Percentiles rank a stretch among this genome's conserved stretches.
Conservation (phyloP, 331 rosid genomes). For the Rhamnella rubrinervis region DNA sequence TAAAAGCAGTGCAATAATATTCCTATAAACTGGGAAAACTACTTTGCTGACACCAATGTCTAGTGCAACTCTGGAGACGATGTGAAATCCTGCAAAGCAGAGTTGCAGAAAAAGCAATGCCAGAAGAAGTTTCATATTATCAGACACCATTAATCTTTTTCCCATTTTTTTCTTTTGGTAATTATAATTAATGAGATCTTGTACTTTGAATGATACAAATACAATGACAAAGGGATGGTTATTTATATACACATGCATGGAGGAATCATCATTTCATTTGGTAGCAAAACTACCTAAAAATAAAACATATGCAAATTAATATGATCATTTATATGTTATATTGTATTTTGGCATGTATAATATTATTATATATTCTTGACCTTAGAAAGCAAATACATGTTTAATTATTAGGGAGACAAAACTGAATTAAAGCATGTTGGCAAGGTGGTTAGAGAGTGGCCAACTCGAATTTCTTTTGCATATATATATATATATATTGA, state of each 20-base stretch:
- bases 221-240: not conserved
- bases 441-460: conserved; percentile 47
- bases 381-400: conserved; percentile 1
- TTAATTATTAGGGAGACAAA: conserved; percentile 48
- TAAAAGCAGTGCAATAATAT: conserved; percentile 54
- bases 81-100: conserved; percentile 75
- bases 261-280: not conserved
- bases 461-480: conserved; percentile 30
- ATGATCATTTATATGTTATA: not conserved
- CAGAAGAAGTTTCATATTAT: conserved; percentile 57
- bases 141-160: conserved; percentile 41
- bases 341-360: too few species aligned
- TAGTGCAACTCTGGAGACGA: conserved; percentile 69
- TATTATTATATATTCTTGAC: conserved; percentile 28
- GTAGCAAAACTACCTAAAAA: conserved; percentile 11
- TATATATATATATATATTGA: not conserved
- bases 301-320: not conserved
- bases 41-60: conserved; percentile 75
- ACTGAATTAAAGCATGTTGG: conserved; percentile 45
- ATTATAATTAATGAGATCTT: not conserved
- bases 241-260: conserved; percentile 4
- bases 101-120: conserved; percentile 56
- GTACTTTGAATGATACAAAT: conserved; percentile 1
- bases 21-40: conserved; percentile 64
- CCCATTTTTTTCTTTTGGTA: conserved; percentile 13